These are phyloP conservation scores for Beauveria scarabaeidicola DNA, from an alignment of 2,329 filamentous ascomycete species.

Conservation along the genomic window DNA sequence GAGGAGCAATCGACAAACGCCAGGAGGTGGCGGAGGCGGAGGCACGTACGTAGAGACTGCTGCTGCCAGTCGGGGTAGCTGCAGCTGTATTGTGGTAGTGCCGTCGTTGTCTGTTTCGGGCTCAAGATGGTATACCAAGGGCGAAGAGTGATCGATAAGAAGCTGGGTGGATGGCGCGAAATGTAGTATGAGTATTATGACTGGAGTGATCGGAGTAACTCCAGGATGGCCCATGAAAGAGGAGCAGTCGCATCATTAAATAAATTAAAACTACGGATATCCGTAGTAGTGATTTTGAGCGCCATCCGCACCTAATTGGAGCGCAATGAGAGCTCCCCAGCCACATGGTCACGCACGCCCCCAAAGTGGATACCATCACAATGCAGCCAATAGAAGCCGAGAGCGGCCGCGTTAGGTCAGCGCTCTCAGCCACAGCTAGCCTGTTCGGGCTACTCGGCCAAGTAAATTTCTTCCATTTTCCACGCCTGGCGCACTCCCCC, in stretches of 20 bases:
- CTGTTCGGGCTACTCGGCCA: slow-evolving; percentile 19
- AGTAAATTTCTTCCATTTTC: slow-evolving; percentile 25
- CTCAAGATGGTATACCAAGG: background rate
- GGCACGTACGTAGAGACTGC: background rate
- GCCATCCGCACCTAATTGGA: background rate
- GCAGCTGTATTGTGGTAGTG: background rate
- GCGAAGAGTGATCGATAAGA: background rate
- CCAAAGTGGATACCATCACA: too few relatives aligned
- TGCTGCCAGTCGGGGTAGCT: background rate
- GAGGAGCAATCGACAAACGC: slow-evolving; percentile 2
- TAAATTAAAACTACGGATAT: background rate
- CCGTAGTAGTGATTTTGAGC: background rate
- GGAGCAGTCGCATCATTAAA: background rate
- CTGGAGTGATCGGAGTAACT: background rate
- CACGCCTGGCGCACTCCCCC: slow-evolving; percentile 9
- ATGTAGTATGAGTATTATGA: too few relatives aligned
- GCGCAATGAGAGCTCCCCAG: slow-evolving; percentile 4
- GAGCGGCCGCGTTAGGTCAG: background rate
- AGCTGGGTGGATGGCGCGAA: background rate
- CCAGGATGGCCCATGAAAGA: background rate
- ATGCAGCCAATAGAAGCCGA: background rate
- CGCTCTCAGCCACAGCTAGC: background rate
- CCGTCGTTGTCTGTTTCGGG: background rate
- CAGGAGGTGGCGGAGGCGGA: background rate
- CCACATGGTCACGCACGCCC: background rate